Base-by-base conservation (phyloP, 2,329 filamentous ascomycete genomes). In the Penicillium paneum region DNA sequence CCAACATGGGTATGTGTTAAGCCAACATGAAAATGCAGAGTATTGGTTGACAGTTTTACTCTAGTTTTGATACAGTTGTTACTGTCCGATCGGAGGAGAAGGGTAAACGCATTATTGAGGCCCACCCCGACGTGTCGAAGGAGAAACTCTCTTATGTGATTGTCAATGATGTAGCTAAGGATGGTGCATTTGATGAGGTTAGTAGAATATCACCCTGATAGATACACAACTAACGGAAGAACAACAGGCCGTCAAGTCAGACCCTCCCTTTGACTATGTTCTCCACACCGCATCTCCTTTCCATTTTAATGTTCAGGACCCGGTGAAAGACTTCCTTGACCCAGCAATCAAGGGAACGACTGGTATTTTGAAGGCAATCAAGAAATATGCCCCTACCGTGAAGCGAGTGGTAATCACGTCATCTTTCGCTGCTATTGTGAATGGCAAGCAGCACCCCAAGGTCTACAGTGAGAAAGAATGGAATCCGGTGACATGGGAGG, bases 241-340 rank as follows among this genome's bases (percentile, higher is more conserved):
- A 21, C 6, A 51, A 52, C 41, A 74, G 69, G 83, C 81, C 15
- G 79, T 86, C 44, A 76, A 83, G 59, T 84, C 82, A 15, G 77
- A 82, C 51, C 83, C 83, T 0, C 82, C 84, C 0, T 89, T 93
- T 58, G 86, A 90, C 64, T 85, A 82, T 42, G 87, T 93, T 45
- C 79, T 91, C 48, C 87, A 91, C 69, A 90, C 87, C 6, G 87
- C 88, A 2, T 86, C 83, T 0, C 89, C 90, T 0, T 92, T 89
- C 75, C 86, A 89, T 64, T 82, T 85, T 68, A 87, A 87, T 32
- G 84, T 94, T 52, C 58, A 90, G 34, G 81, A 86, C 60, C 85
- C 89, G 17, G 79, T 93, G 58, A 84, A 87, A 65, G 76, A 78
- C 56, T 74, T 85, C 29, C 71, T 85, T 34, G 83, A 85, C 59